Evolutionary conservation across 345 rosid genomes (phyloP).

Genomic region (Populus nigra): DNA sequence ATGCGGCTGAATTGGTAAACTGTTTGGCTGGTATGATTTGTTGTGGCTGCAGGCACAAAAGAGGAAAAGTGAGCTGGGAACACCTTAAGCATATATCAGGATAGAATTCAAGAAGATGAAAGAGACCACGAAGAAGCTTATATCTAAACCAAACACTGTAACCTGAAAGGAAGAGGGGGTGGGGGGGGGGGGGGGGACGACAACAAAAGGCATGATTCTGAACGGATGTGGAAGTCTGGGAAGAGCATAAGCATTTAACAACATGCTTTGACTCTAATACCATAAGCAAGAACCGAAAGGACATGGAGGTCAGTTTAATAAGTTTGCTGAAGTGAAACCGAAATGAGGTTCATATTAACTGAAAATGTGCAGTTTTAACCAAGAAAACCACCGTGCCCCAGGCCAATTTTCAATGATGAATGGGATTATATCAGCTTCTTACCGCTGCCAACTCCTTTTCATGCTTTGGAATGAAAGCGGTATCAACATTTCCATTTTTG

Average conservation of each 20-base stretch:
- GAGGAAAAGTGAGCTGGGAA: neutral
- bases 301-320: neutral
- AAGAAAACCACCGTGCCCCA: neutral
- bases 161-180: neutral
- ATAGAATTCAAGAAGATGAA: neutral
- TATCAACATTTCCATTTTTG: conserved; percentile 90
- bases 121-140: neutral
- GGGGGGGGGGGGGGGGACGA: too few relatives aligned
- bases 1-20: conserved; percentile 34
- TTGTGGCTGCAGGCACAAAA: conserved; percentile 42
- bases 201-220: too few relatives aligned
- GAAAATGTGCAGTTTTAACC: neutral
- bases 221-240: too few relatives aligned
- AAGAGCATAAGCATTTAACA: neutral
- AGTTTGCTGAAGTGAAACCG: neutral
- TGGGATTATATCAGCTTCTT: conserved; percentile 23
- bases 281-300: neutral
- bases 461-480: conserved; percentile 96
- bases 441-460: conserved; percentile 86
- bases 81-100: neutral
- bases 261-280: neutral
- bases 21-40: conserved; percentile 37
- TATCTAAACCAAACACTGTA: neutral
- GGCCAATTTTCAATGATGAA: neutral
- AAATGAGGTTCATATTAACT: neutral